Conservation (phyloP, 768 basidiomycete species). For the Cystobasidiopsis lactophilus region DNA sequence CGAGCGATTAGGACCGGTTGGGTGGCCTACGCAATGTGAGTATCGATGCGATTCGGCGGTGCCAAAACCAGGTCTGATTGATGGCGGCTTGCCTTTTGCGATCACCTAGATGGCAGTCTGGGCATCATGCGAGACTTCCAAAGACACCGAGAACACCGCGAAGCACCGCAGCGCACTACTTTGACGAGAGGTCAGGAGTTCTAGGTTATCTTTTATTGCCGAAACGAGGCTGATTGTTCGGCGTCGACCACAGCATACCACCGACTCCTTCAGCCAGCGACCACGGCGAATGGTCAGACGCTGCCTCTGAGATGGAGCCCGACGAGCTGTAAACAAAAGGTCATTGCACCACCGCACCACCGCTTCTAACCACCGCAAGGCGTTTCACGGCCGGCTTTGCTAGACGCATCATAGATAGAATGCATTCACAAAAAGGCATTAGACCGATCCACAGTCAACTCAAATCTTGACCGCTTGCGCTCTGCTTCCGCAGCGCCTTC, state of each 20-base stretch:
- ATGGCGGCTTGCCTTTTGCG: no score
- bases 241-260: not conserved
- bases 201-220: not conserved
- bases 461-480: no score
- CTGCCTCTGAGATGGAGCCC: not conserved
- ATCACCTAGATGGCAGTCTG: no score
- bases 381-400: no score
- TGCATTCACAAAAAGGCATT: no score
- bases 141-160: slow-evolving; percentile 68
- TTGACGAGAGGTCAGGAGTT: slow-evolving; percentile 36
- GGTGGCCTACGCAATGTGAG: slow-evolving; percentile 35
- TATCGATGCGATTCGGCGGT: no score
- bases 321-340: not conserved
- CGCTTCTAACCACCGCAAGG: no score
- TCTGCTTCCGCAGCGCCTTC: no score
- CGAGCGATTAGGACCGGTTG: slow-evolving; percentile 47
- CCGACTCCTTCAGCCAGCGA: not conserved
- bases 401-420: no score
- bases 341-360: no score
- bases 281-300: not conserved
- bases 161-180: slow-evolving; percentile 60
- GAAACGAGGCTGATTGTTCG: not conserved
- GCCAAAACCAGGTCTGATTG: no score
- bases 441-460: no score
- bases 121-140: slow-evolving; percentile 66